Evolutionary conservation across 2,329 filamentous ascomycete genomes (phyloP), one percentile per base, ranked within the genome.

Genomic region (Pseudogymnoascus verrucosus): DNA sequence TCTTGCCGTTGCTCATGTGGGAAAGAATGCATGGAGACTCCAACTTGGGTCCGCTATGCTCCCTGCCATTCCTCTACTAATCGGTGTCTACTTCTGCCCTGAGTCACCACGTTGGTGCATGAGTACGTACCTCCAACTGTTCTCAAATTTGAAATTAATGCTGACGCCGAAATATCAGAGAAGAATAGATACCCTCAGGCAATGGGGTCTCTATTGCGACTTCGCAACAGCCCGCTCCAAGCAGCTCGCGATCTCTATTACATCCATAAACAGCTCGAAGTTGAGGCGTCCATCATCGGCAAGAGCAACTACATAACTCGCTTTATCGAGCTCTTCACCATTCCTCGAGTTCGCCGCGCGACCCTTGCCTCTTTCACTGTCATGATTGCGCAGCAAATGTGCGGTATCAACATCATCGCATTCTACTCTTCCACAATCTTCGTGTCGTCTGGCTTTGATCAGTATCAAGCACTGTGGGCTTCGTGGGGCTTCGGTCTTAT

Each of bases 351-450:
- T 5, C 82, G 87, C 10, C 82, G 87, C 36, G 91, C 91, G 2
- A 92, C 86, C 5, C 79, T 89, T 21, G 90, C 90, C 2, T 87
- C 89, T 0, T 89, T 87, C 68, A 85, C 85, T 1, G 89, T 93
- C 68, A 95, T 96, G 90, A 86, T 69, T 19, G 66, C 64, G 10
- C 64, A 68, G 68, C 62, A 69, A 74, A 77, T 79, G 67, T 81
- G 79, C 65, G 77, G 76, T 60, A 77, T 81, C 60, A 84, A 84
- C 61, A 77, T 82, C 4, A 81, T 84, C 36, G 80, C 82, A 19
- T 85, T 84, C 70, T 87, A 86, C 69, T 84, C 80, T 0, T 82
- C 83, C 0, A 78, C 84, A 68, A 85, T 88, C 62, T 89, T 88
- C 71, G 70, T 79, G 4, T 74, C 84, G 0, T 82, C 82, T 2